These are phyloP conservation scores for Tillandsia leiboldiana DNA, from an alignment of 176 grass and related monocot genomes.

Conservation along the genomic window DNA sequence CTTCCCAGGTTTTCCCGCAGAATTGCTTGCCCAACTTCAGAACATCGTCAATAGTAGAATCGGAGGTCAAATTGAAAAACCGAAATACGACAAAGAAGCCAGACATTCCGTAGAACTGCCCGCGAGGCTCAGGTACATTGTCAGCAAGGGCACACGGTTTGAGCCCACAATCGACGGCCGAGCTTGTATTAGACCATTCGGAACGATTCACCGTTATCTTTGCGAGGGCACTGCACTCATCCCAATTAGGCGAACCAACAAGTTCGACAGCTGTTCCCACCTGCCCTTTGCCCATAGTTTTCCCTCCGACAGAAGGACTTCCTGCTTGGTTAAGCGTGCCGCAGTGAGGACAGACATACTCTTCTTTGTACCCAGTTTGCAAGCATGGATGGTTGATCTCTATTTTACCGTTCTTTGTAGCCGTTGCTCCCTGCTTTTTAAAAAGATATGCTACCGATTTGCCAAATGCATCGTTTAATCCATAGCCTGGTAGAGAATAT, in stretches of 20 bases:
- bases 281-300: constrained; percentile 34
- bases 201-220: constrained; percentile 66
- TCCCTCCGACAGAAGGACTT: constrained; percentile 44
- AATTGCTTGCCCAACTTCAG: constrained; percentile 62
- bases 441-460: constrained; percentile 85
- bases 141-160: constrained; percentile 71
- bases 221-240: constrained; percentile 72
- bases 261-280: constrained; percentile 58
- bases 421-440: constrained; percentile 30
- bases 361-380: constrained; percentile 78
- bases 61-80: constrained; percentile 90
- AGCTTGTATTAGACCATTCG: constrained; percentile 66
- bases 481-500: constrained; percentile 96
- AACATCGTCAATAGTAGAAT: constrained; percentile 65
- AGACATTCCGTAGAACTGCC: constrained; percentile 84
- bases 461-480: constrained; percentile 97
- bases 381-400: constrained; percentile 85
- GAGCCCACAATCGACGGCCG: constrained; percentile 55
- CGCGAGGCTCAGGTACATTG: constrained; percentile 55
- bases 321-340: constrained; percentile 45
- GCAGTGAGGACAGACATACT: constrained; percentile 80
- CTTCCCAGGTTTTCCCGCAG: constrained; percentile 81
- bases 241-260: constrained; percentile 71
- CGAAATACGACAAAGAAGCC: constrained; percentile 94
- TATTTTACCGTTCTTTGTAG: constrained; percentile 47